A percentile compares a stretch with the other conserved stretches of the same genome.
Evolutionary conservation across 116 monocot genomes (phyloP).

Genomic region (Posidonia oceanica): DNA sequence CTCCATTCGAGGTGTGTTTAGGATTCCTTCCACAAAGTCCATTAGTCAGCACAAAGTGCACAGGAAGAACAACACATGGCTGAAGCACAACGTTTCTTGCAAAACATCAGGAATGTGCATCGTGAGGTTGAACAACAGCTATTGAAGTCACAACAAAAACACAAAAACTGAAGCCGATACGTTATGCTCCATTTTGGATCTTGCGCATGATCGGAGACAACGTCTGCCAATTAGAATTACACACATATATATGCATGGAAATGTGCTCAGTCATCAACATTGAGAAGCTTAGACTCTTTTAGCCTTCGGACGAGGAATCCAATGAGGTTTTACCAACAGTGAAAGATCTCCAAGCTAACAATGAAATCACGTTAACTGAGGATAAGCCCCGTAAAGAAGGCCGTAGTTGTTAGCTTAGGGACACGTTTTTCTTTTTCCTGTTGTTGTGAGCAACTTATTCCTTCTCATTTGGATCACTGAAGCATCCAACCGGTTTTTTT

Average conservation of each 20-base stretch:
- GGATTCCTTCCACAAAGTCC: neutral
- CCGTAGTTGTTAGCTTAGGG: too few relatives aligned
- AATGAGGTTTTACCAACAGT: neutral
- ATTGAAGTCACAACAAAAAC: neutral
- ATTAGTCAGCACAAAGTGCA: too few relatives aligned
- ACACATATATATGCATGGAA: neutral
- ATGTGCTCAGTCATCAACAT: neutral
- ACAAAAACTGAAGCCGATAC: slow-evolving; percentile 1
- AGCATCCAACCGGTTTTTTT: too few relatives aligned
- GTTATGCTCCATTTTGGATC: slow-evolving; percentile 1
- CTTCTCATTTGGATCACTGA: too few relatives aligned
- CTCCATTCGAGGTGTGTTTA: neutral
- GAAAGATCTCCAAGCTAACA: neutral
- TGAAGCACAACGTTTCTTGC: neutral
- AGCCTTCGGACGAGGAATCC: slow-evolving; percentile 2
- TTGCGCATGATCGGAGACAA: neutral
- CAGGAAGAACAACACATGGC: neutral
- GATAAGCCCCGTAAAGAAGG: too few relatives aligned
- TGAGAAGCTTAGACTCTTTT: neutral
- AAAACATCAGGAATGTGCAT: neutral
- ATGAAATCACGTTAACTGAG: too few relatives aligned
- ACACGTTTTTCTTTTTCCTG: too few relatives aligned
- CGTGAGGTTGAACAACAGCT: neutral
- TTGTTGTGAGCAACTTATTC: too few relatives aligned
- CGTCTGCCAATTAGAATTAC: neutral